Evolutionary conservation across 1,139 yeast species (phyloP), one percentile per base, ranked within the genome.

Genomic region (Suhomyces panamericanus): DNA sequence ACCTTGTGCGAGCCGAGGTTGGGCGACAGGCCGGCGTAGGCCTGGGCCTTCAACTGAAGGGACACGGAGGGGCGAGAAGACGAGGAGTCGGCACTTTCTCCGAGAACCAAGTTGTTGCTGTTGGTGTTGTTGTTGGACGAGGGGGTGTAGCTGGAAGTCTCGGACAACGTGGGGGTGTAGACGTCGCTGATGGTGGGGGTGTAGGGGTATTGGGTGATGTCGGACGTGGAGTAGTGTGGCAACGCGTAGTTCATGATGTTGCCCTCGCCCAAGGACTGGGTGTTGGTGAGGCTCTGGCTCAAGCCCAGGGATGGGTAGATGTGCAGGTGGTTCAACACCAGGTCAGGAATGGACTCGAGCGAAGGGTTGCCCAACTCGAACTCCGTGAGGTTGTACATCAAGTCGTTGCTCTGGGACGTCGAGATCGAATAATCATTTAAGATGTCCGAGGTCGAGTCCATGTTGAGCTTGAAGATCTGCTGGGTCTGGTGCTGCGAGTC

Each of bases 271-370:
- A 29, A 10, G 6, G 37, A 17, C 13, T 41, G 32, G 40, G n/a
- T 36, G 24, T 42, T 42, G 28, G 39, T 36, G 24, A 39, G 40
- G 24, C 46, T 42, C 24, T 42, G 49, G 16, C 48, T 43, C 20
- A 43, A 35, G 15, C 43, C 46, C 41, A 41, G 43, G 8, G 41
- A 32, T 5, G 42, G 36, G 22, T 41, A 30, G 11, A 32, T 33
- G 17, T 42, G 45, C 30, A 17, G 38, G 29, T 44, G 44, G 24
- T 43, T 40, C 22, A 41, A 34, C 39, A 47, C 39, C 2, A 48
- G 22, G 34, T 66, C 67, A 7, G 66, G 67, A 33, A 65, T 59
- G 4, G 64, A 59, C 29, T 67, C 70, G 26, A 66, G 55, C 2
- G 67, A 60, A 8, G 61, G 66, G 43, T 59, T 63, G 3, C 58